phyloP scores from a whole-genome alignment of 805 yeast species.

The Diddensiella caesifluorescens region DNA sequence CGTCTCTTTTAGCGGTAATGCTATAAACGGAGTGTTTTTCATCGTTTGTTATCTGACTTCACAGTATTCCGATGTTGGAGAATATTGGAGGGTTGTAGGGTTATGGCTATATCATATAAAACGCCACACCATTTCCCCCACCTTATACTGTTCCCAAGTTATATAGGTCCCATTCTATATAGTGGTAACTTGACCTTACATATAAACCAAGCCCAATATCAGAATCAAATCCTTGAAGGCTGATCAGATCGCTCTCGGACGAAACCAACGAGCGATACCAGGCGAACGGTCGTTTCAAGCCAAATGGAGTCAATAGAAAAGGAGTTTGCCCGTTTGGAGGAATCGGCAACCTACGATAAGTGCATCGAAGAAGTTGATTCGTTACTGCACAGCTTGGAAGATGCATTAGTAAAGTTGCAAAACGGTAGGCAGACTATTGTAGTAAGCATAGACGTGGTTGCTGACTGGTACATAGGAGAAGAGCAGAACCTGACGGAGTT shows the following conservation, averaged over 20 bases:
- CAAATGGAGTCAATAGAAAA: constrained; percentile 14
- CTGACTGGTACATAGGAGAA: not conserved
- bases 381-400: constrained; percentile 26
- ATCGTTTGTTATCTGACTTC: constrained; percentile 2
- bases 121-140: no score
- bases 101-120: no score
- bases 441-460: not conserved
- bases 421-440: constrained; percentile 5
- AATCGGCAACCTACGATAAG: constrained; percentile 29
- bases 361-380: constrained; percentile 30
- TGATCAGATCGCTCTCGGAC: no score
- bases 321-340: constrained; percentile 30
- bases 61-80: not conserved
- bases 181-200: no score
- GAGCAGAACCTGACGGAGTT: constrained; percentile 17
- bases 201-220: no score
- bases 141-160: no score
- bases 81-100: not conserved
- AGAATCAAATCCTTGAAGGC: no score
- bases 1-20: constrained; percentile 40
- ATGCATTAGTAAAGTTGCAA: constrained; percentile 25
- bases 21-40: constrained; percentile 25
- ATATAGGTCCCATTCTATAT: no score
- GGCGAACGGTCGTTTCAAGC: not conserved
- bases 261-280: no score